Percentiles rank a stretch among this genome's conserved stretches.
These are phyloP conservation scores for Talaromyces sp. DNA, from an alignment of 2,329 filamentous ascomycete species.

Conservation along the genomic window DNA sequence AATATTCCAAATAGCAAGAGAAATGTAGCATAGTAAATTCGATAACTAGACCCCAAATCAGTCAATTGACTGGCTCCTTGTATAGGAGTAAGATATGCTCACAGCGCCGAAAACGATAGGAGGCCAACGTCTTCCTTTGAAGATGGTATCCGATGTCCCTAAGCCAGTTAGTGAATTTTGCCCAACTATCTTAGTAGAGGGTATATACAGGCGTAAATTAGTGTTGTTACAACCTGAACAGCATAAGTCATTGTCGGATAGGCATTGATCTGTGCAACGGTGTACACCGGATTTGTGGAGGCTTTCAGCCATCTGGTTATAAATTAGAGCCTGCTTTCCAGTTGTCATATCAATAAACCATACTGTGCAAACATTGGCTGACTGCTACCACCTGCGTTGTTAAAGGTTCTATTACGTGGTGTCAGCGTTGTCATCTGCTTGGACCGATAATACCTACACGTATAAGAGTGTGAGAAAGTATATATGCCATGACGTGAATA, in stretches of 20 bases:
- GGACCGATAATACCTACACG: constrained; percentile 32
- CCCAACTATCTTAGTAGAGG: neutral
- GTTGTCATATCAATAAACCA: neutral
- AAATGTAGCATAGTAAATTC: constrained; percentile 41
- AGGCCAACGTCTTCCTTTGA: constrained; percentile 58
- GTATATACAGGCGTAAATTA: constrained; percentile 53
- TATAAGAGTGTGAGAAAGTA: constrained; percentile 56
- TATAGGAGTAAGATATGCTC: constrained; percentile 35
- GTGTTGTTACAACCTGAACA: constrained; percentile 54
- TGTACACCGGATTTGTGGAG: constrained; percentile 40
- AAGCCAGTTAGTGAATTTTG: neutral
- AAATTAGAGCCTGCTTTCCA: neutral
- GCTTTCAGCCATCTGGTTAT: constrained; percentile 30
- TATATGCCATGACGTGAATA: constrained; percentile 61
- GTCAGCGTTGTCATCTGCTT: neutral
- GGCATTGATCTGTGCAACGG: constrained; percentile 42
- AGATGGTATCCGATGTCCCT: constrained; percentile 57
- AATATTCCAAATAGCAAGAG: constrained; percentile 46
- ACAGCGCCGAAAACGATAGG: constrained; percentile 54
- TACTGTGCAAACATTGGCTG: constrained; percentile 54
- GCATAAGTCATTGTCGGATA: constrained; percentile 56
- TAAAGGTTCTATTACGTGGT: constrained; percentile 45
- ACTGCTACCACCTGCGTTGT: constrained; percentile 51
- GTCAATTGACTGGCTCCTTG: neutral
- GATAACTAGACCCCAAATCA: constrained; percentile 18